Conservation (phyloP, 495 filamentous ascomycete species). For the Penicillium lividum region DNA sequence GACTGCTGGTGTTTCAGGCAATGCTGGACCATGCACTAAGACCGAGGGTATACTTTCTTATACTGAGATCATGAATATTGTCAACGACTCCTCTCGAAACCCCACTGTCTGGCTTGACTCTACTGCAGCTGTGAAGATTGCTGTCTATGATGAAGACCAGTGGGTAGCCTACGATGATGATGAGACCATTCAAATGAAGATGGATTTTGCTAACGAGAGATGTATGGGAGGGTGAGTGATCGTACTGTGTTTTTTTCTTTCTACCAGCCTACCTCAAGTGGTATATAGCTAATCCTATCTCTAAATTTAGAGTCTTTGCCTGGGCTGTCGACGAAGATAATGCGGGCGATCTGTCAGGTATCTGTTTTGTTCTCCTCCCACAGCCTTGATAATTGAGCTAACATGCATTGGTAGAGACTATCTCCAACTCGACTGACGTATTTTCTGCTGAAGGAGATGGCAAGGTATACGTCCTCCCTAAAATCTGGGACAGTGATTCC, state of each 20-base stretch:
- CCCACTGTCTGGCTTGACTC: neutral
- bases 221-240: neutral
- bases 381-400: neutral
- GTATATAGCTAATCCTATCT: neutral
- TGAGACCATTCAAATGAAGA: neutral
- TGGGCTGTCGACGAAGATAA: conserved; percentile 1
- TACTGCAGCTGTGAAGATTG: neutral
- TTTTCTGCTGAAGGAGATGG: neutral
- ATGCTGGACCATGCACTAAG: neutral
- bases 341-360: neutral
- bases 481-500: neutral
- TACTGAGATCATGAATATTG: neutral
- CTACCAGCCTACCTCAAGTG: neutral
- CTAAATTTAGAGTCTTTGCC: neutral
- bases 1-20: neutral
- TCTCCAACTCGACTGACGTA: neutral
- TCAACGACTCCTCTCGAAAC: neutral
- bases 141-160: neutral
- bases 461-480: neutral
- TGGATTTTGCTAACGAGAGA: neutral
- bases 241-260: neutral
- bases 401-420: neutral
- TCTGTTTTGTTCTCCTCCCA: too few relatives aligned
- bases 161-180: neutral
- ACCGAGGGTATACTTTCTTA: neutral